phyloP scores from a whole-genome alignment of 768 basidiomycete genomes.

The Lentinula boryana region DNA sequence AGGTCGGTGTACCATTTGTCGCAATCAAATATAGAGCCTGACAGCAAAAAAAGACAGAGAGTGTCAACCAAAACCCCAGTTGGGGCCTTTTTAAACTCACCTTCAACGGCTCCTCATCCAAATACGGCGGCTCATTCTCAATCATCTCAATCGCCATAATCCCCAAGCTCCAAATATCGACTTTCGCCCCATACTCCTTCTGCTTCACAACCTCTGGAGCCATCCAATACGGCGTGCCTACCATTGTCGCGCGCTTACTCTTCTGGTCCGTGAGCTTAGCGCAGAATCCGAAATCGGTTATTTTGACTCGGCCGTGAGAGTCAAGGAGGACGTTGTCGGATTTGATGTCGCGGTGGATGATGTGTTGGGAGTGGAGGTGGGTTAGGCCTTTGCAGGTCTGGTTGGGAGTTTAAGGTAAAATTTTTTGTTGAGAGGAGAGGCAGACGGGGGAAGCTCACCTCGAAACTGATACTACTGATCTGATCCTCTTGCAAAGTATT shows the following conservation, averaged over 20 bases:
- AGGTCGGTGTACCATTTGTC: constrained; percentile 95
- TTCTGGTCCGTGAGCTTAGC: constrained; percentile 96
- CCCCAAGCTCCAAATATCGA: constrained; percentile 91
- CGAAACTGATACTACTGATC: constrained; percentile 85
- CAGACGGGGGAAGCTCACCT: constrained; percentile 49
- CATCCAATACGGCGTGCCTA: constrained; percentile 98
- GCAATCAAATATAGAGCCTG: constrained; percentile 87
- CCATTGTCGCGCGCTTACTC: constrained; percentile 97
- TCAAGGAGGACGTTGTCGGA: constrained; percentile 95
- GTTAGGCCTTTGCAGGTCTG: constrained; percentile 94
- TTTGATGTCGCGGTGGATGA: constrained; percentile 97
- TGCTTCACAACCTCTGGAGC: constrained; percentile 98
- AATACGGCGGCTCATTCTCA: constrained; percentile 93
- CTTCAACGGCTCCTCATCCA: constrained; percentile 93
- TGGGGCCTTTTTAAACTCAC: not conserved
- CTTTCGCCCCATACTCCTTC: constrained; percentile 92
- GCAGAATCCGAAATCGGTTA: constrained; percentile 97
- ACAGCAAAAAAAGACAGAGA: not conserved
- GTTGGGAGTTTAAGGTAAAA: not conserved
- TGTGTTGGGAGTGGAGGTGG: constrained; percentile 88
- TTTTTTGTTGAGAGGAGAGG: not conserved
- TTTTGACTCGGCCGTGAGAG: constrained; percentile 90
- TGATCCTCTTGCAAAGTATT: constrained; percentile 94
- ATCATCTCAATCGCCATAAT: constrained; percentile 99
- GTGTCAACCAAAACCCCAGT: not conserved